phyloP scores from a whole-genome alignment of 768 basidiomycete genomes.

The Gautieria morchelliformis region DNA sequence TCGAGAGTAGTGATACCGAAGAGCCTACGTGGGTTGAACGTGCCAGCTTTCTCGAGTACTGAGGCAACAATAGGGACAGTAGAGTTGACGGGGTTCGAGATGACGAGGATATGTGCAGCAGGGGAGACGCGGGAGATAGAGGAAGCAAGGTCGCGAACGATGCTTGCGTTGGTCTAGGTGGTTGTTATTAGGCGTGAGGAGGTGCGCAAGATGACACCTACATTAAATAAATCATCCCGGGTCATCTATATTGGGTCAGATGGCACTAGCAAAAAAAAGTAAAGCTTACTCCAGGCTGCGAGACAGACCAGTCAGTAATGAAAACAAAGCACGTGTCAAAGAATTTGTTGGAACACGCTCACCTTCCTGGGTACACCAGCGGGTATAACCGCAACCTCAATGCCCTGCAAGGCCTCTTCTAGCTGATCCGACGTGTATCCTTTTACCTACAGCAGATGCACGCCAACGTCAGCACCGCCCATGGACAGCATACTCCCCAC shows the following conservation, averaged over 20 bases:
- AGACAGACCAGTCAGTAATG: conserved; percentile 5
- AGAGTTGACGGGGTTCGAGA: conserved; percentile 98
- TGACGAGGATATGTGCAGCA: conserved; percentile 88
- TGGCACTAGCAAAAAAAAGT: background rate
- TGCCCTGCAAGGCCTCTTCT: conserved; percentile 81
- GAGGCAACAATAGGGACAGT: conserved; percentile 96
- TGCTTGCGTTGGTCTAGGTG: conserved; percentile 86
- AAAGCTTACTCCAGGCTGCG: conserved; percentile 71
- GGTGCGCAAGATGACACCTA: conserved; percentile 27
- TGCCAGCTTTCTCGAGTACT: conserved; percentile 84
- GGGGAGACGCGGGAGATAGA: conserved; percentile 81
- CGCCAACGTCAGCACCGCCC: background rate
- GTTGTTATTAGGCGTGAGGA: background rate
- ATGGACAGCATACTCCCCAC: conserved; percentile 18
- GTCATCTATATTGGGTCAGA: conserved; percentile 55
- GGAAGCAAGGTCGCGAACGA: conserved; percentile 90
- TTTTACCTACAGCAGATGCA: conserved; percentile 39
- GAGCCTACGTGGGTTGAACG: conserved; percentile 79
- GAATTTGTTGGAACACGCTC: conserved; percentile 12
- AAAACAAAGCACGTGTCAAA: background rate
- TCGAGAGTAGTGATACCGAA: conserved; percentile 99
- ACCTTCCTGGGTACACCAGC: conserved; percentile 99
- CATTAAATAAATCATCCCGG: conserved; percentile 94
- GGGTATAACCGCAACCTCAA: conserved; percentile 91
- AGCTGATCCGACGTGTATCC: conserved; percentile 82